Base-by-base conservation (phyloP, 345 rosid species). In the Rhodomyrtus tomentosa region DNA sequence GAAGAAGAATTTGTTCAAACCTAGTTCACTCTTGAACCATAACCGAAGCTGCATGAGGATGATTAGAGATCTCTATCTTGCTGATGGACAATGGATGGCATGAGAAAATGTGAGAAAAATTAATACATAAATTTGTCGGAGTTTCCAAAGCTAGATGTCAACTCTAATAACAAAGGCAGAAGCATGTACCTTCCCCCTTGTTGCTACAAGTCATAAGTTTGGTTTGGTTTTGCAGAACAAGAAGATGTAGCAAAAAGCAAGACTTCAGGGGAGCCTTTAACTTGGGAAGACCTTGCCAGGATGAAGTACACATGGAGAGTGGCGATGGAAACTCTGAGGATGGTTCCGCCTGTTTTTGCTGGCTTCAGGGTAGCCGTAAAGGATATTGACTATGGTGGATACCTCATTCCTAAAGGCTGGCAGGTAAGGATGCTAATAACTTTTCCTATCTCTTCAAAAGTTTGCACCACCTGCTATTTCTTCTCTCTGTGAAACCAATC, bases 391-490 rank as follows among this genome's bases (percentile, higher is more conserved):
- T 90, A 82, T 25, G 87, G 84, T 0, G 91, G 91, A 38, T 90
- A 90, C 89, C 82, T 88, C 82, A 90, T 91, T 53, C 94, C 95
- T 5, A 82, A 89, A 87, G 91, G 91, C 6, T 92, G 94, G 95
- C 93, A 89, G 80, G 92, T 90, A 56, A 53, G 83, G 55, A 80
- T 3, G 22, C 79, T 1, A 1, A 45, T 25, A 25, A 10, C 16
- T 0, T 49, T 11, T 55, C 40, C 20, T 2, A 50, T 49, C 18
- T 80, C 32, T 79, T 24, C 45, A 22, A 5, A 21, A 42, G 53
- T 24, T 56, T 58, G 32, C n/a, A 13, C 52, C 9, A 6, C 42
- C 50, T 12, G 32, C 58, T 16, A 54, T 56, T 24, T 21, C 25
- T 38, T 9, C 76, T 42, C 53, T 11, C 0, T 52, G 50, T 52